Conservation (phyloP, 176 grass and related monocot species). For the Zizania latifolia region DNA sequence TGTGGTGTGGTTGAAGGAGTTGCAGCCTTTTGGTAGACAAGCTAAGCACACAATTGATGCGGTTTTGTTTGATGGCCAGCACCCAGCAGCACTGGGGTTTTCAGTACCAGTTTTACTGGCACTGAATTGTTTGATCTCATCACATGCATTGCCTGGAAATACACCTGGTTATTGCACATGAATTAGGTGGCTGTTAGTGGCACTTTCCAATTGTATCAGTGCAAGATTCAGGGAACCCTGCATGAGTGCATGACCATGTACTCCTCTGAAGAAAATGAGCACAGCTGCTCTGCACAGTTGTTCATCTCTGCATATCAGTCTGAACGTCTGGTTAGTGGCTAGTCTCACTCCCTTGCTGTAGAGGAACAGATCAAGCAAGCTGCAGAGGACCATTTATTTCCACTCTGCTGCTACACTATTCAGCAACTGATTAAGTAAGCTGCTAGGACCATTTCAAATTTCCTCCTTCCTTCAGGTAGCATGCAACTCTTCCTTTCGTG, state of each 20-base stretch:
- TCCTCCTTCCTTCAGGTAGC: too few relatives aligned
- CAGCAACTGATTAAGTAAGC: neutral
- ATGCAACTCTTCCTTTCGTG: too few relatives aligned
- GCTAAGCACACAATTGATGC: constrained; percentile 1
- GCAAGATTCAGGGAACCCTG: too few relatives aligned
- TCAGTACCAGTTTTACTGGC: neutral
- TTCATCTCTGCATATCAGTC: neutral
- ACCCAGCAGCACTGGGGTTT: neutral
- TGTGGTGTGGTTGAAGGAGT: constrained; percentile 34
- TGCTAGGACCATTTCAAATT: neutral
- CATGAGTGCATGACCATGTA: too few relatives aligned
- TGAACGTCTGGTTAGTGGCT: neutral
- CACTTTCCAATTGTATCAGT: neutral
- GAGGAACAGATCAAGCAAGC: neutral
- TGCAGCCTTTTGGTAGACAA: constrained; percentile 28
- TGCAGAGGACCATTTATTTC: neutral
- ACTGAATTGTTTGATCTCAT: neutral
- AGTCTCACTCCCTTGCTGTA: neutral
- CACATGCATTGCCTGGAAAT: neutral
- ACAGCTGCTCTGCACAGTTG: neutral
- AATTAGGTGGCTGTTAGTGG: neutral
- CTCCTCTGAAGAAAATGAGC: too few relatives aligned
- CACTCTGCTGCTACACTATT: neutral
- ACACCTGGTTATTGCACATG: too few relatives aligned
- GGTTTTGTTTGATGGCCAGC: too few relatives aligned